Conservation (phyloP, 177 flowering plant genomes). For the Vitis hybrid region DNA sequence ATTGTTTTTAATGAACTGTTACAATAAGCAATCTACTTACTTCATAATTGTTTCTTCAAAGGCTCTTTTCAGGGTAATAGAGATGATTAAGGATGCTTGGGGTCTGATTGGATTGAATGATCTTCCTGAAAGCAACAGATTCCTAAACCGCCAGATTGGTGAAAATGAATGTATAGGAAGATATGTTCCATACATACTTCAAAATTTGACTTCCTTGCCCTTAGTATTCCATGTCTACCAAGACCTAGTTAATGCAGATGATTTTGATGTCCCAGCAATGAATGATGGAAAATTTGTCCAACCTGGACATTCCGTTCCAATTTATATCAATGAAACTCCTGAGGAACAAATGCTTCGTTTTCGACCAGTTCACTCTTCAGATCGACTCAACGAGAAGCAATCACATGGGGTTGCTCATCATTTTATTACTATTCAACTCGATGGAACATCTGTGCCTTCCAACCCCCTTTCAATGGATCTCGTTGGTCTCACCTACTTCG, state of each 20-base stretch:
- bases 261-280: slow-evolving; percentile 29
- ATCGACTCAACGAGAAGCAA: slow-evolving; percentile 61
- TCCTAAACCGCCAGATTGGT: slow-evolving; percentile 25
- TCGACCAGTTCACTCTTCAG: slow-evolving; percentile 59
- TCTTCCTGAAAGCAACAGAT: slow-evolving; percentile 28
- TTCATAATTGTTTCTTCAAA: slow-evolving; percentile 17
- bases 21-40: neutral
- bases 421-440: slow-evolving; percentile 70
- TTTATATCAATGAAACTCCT: slow-evolving; percentile 64
- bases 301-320: slow-evolving; percentile 71
- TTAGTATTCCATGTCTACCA: slow-evolving; percentile 51
- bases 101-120: slow-evolving; percentile 26
- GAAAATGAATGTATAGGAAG: slow-evolving; percentile 41
- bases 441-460: slow-evolving; percentile 76
- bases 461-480: slow-evolving; percentile 91
- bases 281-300: slow-evolving; percentile 40
- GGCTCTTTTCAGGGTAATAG: slow-evolving; percentile 61
- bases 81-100: slow-evolving; percentile 67
- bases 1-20: neutral
- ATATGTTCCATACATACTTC: slow-evolving; percentile 86
- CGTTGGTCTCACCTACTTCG: slow-evolving; percentile 81
- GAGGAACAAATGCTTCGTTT: slow-evolving; percentile 54
- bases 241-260: slow-evolving; percentile 32
- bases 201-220: slow-evolving; percentile 88
- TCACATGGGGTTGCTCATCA: slow-evolving; percentile 57